A percentile compares a stretch with the other conserved stretches of the same genome.
phyloP scores from a whole-genome alignment of 1,284 basidiomycete species.

The Sanghuangporus weigelae region DNA sequence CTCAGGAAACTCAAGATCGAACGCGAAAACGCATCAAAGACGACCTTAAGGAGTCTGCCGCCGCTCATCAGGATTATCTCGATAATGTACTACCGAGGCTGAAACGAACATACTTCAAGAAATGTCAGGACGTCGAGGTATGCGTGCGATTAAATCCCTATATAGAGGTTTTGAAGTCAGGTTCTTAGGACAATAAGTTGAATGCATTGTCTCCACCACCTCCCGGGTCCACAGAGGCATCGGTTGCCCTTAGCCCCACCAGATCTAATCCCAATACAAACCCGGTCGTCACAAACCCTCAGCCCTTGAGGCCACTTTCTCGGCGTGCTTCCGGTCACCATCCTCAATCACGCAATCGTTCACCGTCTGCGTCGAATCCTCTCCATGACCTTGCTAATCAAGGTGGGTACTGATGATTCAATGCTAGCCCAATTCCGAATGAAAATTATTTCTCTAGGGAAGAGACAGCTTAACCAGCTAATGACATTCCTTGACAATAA shows the following conservation, averaged over 20 bases:
- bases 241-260: slow-evolving; percentile 23
- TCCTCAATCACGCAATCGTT: slow-evolving; percentile 52
- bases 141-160: slow-evolving; percentile 18
- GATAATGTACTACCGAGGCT: slow-evolving; percentile 72
- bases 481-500: slow-evolving; percentile 70
- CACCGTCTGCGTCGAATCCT: slow-evolving; percentile 63
- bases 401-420: slow-evolving; percentile 34
- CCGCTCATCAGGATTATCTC: slow-evolving; percentile 73
- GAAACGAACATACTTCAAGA: slow-evolving; percentile 72
- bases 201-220: slow-evolving; percentile 5
- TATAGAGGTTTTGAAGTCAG: neutral
- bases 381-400: slow-evolving; percentile 76
- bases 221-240: slow-evolving; percentile 8
- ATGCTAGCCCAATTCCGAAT: neutral
- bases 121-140: slow-evolving; percentile 81
- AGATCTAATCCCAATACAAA: slow-evolving; percentile 28
- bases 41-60: slow-evolving; percentile 71
- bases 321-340: slow-evolving; percentile 64
- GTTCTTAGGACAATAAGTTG: slow-evolving; percentile 49
- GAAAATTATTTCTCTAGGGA: slow-evolving; percentile 42
- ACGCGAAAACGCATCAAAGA: slow-evolving; percentile 87
- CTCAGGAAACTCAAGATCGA: slow-evolving; percentile 79
- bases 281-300: slow-evolving; percentile 54
- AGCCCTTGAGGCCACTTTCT: slow-evolving; percentile 65
- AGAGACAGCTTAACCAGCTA: slow-evolving; percentile 71